Conservation (phyloP, 2,329 filamentous ascomycete species). For the Exutisphaerella laricina region DNA sequence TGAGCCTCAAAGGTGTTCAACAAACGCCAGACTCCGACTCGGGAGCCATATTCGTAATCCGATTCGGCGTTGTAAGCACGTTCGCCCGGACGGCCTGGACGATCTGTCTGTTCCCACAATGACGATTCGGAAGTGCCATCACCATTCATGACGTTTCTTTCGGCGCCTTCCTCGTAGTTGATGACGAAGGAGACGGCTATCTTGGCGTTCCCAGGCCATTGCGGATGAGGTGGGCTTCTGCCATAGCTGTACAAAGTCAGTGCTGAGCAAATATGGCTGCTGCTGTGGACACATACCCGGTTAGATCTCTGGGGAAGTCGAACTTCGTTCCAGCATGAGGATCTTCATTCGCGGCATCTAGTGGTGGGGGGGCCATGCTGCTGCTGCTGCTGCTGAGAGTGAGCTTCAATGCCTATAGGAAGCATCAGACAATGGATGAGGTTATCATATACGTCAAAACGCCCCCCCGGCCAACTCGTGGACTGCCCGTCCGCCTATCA, state of each 20-base stretch:
- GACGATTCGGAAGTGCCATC: constrained; percentile 38
- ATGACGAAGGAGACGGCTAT: constrained; percentile 46
- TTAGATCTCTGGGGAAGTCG: constrained; percentile 26
- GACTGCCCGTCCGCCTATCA: too few relatives aligned
- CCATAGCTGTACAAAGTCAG: constrained; percentile 17
- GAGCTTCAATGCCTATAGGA: too few relatives aligned
- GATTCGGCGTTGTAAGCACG: constrained; percentile 44
- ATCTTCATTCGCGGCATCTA: not conserved
- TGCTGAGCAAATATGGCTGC: constrained; percentile 17
- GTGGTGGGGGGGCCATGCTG: not conserved
- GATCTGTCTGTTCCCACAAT: constrained; percentile 34
- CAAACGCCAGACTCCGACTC: constrained; percentile 47
- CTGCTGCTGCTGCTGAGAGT: too few relatives aligned
- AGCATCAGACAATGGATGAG: too few relatives aligned
- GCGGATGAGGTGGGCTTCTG: constrained; percentile 19
- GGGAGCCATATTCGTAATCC: constrained; percentile 49
- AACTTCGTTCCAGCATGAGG: constrained; percentile 12
- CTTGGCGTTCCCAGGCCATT: constrained; percentile 43
- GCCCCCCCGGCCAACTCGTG: too few relatives aligned
- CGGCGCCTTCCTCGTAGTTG: constrained; percentile 44
- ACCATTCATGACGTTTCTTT: constrained; percentile 37
- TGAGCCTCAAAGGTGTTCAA: constrained; percentile 47
- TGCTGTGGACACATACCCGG: constrained; percentile 5
- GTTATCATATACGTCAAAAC: too few relatives aligned
- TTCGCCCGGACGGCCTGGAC: constrained; percentile 19